Evolutionary conservation across 2,329 filamentous ascomycete species (phyloP).

Genomic region (Lasiodiplodia sp.): DNA sequence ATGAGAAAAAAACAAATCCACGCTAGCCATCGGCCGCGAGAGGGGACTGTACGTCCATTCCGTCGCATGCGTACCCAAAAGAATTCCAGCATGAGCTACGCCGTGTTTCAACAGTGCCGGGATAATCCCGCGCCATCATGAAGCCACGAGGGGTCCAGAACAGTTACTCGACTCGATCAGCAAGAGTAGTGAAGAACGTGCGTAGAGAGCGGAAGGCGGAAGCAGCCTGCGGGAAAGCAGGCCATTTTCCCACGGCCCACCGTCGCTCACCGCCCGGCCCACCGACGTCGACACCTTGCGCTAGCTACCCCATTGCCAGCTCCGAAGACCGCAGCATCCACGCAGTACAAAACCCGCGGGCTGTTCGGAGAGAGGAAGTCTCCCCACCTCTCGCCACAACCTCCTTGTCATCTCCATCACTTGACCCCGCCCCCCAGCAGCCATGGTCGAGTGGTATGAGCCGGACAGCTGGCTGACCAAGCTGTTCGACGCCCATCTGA

Average conservation of each 20-base stretch:
- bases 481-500: conserved; percentile 53
- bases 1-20: no score
- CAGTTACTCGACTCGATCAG: neutral
- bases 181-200: neutral
- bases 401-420: neutral
- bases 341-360: neutral
- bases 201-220: neutral
- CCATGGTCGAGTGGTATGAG: conserved; percentile 30
- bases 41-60: no score
- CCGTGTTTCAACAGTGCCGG: neutral
- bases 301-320: conserved; percentile 16
- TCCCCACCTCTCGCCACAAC: conserved; percentile 3
- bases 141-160: neutral
- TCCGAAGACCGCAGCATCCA: conserved; percentile 24
- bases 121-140: neutral
- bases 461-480: conserved; percentile 52
- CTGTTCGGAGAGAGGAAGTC: no score
- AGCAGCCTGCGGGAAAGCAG: neutral
- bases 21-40: no score
- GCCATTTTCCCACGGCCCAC: neutral
- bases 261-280: conserved; percentile 16
- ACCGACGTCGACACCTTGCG: conserved; percentile 23
- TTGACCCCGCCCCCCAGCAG: neutral
- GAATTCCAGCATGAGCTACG: neutral
- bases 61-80: neutral